Evolutionary conservation across 129 eudicot species (phyloP), one percentile per base, ranked within the genome.

Genomic region (Scalesia atractyloides): DNA sequence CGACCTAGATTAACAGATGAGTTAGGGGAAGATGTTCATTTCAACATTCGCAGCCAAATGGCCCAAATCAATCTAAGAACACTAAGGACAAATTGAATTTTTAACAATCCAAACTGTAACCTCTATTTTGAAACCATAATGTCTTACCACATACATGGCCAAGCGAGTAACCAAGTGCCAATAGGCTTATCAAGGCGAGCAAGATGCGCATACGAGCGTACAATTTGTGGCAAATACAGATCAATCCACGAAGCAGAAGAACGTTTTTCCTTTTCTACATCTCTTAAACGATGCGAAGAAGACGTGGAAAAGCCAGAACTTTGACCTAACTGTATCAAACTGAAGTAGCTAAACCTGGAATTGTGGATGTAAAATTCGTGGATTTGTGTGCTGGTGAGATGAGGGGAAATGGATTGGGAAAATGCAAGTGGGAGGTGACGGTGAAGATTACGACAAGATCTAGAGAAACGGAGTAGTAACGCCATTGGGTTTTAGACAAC

Each of bases 71-170:
- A 56, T 20, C 26, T 56, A 72, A 7, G 0, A 6, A 41, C 46
- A 41, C 46, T 0, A 41, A 41, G 46, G 46, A n/a, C 46, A 41
- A 6, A 41, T 7, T 1, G 10, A 1, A 41, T 41, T 41, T 41
- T 41, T n/a, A 41, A 41, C 10, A 41, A 41, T 41, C 46, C 46
- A 41, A 41, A n/a, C n/a, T n/a, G n/a, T n/a, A n/a, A n/a, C n/a
- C n/a, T n/a, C n/a, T n/a, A n/a, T n/a, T n/a, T n/a, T 20, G 17
- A 19, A 74, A 20, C 16, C 39, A 2, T 5, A 22, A 18, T 48
- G n/a, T n/a, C 95, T 33, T 68, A 91, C 97, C 97, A 91, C 86
- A 91, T 81, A 76, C 97, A 88, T 11, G 97, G 97, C 96, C 96
- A 88, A 69, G 96, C 97, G 58, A 91, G 96, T 59, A 91, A 87